Evolutionary conservation across 2,329 filamentous ascomycete genomes (phyloP).

Genomic region (Fusarium sp.): DNA sequence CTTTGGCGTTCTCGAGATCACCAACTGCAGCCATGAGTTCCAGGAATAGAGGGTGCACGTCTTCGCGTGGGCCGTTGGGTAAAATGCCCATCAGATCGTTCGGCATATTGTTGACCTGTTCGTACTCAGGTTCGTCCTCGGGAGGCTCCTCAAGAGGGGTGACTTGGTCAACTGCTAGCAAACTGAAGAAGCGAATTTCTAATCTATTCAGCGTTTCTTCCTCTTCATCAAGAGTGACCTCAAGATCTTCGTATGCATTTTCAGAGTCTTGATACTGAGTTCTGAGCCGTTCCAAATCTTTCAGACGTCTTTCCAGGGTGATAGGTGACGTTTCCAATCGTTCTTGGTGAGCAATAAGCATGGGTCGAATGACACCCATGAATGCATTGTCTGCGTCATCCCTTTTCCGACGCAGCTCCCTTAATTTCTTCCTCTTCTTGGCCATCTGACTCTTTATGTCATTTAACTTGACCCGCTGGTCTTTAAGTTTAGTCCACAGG

Average conservation of each 20-base stretch:
- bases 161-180: conserved; percentile 50
- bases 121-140: conserved; percentile 19
- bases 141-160: conserved; percentile 17
- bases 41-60: conserved; percentile 62
- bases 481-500: conserved; percentile 54
- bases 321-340: conserved; percentile 37
- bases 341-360: conserved; percentile 50
- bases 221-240: conserved; percentile 52
- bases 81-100: conserved; percentile 54
- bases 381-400: conserved; percentile 57
- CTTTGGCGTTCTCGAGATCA: conserved; percentile 61
- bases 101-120: conserved; percentile 45
- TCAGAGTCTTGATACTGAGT: conserved; percentile 55
- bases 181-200: conserved; percentile 56
- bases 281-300: conserved; percentile 55
- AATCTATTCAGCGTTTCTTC: conserved; percentile 53
- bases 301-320: conserved; percentile 49
- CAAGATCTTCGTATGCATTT: conserved; percentile 54
- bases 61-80: conserved; percentile 52
- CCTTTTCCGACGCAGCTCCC: conserved; percentile 50
- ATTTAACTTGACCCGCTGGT: conserved; percentile 49
- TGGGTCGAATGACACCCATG: conserved; percentile 55
- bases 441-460: conserved; percentile 52
- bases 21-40: conserved; percentile 58
- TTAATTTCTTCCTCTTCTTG: conserved; percentile 49